These are phyloP conservation scores for Yamadazyma paraphyllophila DNA, from an alignment of 805 yeast genomes.

Conservation along the genomic window DNA sequence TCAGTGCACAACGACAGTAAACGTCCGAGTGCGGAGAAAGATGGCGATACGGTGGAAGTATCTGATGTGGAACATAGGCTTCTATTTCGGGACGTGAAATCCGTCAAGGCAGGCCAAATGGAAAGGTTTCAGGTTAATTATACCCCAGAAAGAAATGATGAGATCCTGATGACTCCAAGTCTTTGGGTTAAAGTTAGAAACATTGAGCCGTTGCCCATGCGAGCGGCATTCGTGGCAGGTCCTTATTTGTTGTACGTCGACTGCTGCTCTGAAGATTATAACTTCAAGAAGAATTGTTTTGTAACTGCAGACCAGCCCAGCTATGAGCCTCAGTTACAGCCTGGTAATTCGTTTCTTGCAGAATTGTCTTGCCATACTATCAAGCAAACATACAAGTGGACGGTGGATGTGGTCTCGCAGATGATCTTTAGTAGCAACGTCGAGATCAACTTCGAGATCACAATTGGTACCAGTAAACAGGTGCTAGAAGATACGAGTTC, in stretches of 20 bases:
- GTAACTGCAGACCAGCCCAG: slow-evolving; percentile 76
- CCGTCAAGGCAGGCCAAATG: slow-evolving; percentile 58
- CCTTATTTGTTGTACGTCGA: slow-evolving; percentile 87
- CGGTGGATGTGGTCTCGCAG: slow-evolving; percentile 77
- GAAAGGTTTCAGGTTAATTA: slow-evolving; percentile 55
- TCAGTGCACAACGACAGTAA: not conserved
- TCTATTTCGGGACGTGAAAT: slow-evolving; percentile 36
- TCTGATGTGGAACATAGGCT: slow-evolving; percentile 4
- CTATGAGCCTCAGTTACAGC: slow-evolving; percentile 67
- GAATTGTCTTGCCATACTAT: slow-evolving; percentile 66
- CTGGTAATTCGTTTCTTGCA: slow-evolving; percentile 61
- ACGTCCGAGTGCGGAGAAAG: not conserved
- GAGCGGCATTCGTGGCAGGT: slow-evolving; percentile 86
- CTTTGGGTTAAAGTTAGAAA: slow-evolving; percentile 64
- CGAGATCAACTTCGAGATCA: slow-evolving; percentile 63
- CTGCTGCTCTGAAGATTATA: slow-evolving; percentile 65
- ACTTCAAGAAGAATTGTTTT: slow-evolving; percentile 50
- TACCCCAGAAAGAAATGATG: slow-evolving; percentile 28
- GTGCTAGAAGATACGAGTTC: slow-evolving; percentile 29
- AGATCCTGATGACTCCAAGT: slow-evolving; percentile 14
- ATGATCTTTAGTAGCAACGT: slow-evolving; percentile 69
- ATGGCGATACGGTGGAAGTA: not conserved
- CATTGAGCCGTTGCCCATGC: slow-evolving; percentile 63
- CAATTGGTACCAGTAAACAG: slow-evolving; percentile 48
- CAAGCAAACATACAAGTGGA: slow-evolving; percentile 65